phyloP scores from a whole-genome alignment of 2,329 filamentous ascomycete species.

The Trichothecium sympodiale region DNA sequence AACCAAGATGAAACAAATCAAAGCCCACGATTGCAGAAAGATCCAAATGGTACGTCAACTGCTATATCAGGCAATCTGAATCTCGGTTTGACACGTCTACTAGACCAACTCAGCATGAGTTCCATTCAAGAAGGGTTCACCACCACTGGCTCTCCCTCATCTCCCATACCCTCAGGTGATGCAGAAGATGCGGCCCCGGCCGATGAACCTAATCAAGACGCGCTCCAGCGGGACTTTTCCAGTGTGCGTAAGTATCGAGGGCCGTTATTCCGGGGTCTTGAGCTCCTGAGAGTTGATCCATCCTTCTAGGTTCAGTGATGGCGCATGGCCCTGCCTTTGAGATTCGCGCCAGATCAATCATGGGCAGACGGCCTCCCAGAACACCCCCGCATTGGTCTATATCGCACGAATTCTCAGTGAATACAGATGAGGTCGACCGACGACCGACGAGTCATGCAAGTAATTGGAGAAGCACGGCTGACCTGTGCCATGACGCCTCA shows the following conservation, averaged over 20 bases:
- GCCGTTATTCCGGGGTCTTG: too few relatives aligned
- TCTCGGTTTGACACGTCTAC: not conserved
- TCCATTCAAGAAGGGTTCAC: not conserved
- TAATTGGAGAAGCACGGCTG: constrained; percentile 6
- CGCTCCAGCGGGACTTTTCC: constrained; percentile 1
- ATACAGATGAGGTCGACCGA: not conserved
- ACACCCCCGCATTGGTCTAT: constrained; percentile 16
- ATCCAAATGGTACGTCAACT: not conserved
- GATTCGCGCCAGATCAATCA: constrained; percentile 10
- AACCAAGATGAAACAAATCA: not conserved
- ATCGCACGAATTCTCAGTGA: constrained; percentile 16
- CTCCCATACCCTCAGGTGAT: too few relatives aligned
- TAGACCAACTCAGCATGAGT: not conserved
- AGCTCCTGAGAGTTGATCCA: not conserved
- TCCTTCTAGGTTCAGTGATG: constrained; percentile 5
- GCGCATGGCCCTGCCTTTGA: constrained; percentile 13
- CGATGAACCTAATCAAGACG: not conserved
- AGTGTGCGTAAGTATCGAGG: not conserved
- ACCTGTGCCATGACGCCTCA: constrained; percentile 13
- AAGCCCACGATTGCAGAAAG: not conserved
- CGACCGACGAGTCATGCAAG: not conserved
- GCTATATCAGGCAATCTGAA: not conserved
- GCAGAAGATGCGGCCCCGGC: too few relatives aligned
- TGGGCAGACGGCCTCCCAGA: constrained; percentile 9
- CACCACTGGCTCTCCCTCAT: not conserved